Evolutionary conservation across 805 yeast genomes (phyloP), one percentile per base, ranked within the genome.

Genomic region (Brettanomyces naardenensis): DNA sequence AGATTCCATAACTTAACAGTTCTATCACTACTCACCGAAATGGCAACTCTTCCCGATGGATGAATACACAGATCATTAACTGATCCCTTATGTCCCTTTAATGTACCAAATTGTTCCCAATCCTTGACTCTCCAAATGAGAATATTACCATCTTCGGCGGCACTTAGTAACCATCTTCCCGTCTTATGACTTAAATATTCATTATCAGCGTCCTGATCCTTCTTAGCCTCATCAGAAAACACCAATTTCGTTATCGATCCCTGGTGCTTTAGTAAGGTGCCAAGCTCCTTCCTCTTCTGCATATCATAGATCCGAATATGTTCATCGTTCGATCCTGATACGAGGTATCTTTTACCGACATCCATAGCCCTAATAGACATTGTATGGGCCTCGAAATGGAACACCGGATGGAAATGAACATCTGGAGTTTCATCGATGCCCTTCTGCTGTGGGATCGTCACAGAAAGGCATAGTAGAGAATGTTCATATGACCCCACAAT

Each of bases 401-500:
- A 92, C 31, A 92, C 80, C 3, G 97, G 95, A 33, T 87, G 88
- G 64, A 92, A 92, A 7, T 85, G 68, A 1, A 88, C 79, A 15
- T 38, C 59, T n/a, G 53, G 44, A 15, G 23, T 46, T 31, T n/a
- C 51, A 41, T 10, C 21, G 5, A 32, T 33, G n/a, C 28, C 30
- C n/a, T 39, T 41, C n/a, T 43, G 19, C 1, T 40, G 34, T 2
- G 77, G 72, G 19, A 86, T 50, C n/a, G 79, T 71, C 31, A 86
- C 64, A 1, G 96, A 85, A 13, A 88, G 68, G 66, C 97, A 88
- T 29, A 89, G 64, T 33, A 92, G 61, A 44, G 88, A 86, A 62
- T 92, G 98, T 62, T 92, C 98, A 52, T 92, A 92, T 1, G 97
- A 88, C 19, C 98, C 98, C 10, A 86, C 95, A 50, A 90, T 73